These are phyloP conservation scores for Laburnicola sp. DNA, from an alignment of 2,329 filamentous ascomycete species.

Conservation along the genomic window DNA sequence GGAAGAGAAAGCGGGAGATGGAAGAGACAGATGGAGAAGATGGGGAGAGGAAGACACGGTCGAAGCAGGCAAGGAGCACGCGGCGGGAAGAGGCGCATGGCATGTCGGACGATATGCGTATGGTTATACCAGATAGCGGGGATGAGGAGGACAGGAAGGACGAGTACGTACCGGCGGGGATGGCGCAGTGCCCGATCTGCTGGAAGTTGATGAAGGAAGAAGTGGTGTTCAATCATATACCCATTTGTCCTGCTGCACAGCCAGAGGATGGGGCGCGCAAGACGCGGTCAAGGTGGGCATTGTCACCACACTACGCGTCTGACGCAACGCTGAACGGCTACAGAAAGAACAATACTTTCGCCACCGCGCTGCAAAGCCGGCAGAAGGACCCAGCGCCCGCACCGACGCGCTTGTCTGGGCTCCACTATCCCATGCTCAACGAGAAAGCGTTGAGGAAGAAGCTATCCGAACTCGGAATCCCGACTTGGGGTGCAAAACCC, in stretches of 20 bases:
- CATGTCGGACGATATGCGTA: constrained; percentile 32
- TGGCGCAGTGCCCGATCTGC: constrained; percentile 85
- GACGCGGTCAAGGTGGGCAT: constrained; percentile 36
- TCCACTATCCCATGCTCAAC: constrained; percentile 87
- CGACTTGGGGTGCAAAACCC: constrained; percentile 66
- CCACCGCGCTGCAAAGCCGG: constrained; percentile 25
- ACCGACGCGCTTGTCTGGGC: constrained; percentile 61
- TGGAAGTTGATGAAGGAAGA: constrained; percentile 75
- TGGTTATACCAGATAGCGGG: constrained; percentile 45
- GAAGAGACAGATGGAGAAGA: constrained; percentile 55
- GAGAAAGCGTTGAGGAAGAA: constrained; percentile 79
- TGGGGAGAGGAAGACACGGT: constrained; percentile 38
- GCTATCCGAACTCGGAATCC: constrained; percentile 78
- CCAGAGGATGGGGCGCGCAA: constrained; percentile 33
- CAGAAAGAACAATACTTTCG: constrained; percentile 29
- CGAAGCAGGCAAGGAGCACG: constrained; percentile 45
- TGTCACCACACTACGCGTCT: background rate
- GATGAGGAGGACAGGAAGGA: constrained; percentile 45
- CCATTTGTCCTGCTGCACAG: constrained; percentile 59
- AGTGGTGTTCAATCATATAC: constrained; percentile 78
- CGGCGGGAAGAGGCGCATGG: constrained; percentile 27
- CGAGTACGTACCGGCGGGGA: constrained; percentile 64
- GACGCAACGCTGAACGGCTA: background rate
- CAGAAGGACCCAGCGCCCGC: constrained; percentile 48
- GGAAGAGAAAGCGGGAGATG: constrained; percentile 57